Percentiles rank a stretch among this genome's conserved stretches.
phyloP scores from a whole-genome alignment of 23 red algal genomes.

The Gracilaria gracilis region DNA sequence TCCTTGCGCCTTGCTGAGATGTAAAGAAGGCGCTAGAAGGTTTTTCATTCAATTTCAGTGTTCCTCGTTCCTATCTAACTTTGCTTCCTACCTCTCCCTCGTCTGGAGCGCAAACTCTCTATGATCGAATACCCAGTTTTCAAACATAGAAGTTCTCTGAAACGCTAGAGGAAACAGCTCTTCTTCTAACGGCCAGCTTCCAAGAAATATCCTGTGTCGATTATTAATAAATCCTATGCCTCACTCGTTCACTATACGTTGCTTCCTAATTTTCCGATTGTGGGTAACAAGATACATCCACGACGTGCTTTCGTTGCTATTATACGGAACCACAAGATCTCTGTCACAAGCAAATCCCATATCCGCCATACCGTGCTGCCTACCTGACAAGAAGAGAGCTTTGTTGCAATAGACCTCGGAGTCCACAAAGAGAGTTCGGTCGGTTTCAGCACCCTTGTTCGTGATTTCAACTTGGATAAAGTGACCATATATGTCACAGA shows the following conservation, averaged over 20 bases:
- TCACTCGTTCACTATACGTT: no score
- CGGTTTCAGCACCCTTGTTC: constrained; percentile 24
- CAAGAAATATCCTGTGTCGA: not conserved
- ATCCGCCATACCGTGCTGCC: constrained; percentile 44
- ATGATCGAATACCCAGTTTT: constrained; percentile 28
- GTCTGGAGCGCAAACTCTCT: not conserved
- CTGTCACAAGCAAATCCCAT: not conserved
- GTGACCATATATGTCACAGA: constrained; percentile 17
- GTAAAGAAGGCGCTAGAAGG: no score
- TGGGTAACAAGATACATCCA: constrained; percentile 21
- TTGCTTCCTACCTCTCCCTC: not conserved
- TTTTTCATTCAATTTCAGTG: no score
- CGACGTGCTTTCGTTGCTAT: constrained; percentile 7
- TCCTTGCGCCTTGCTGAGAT: not conserved
- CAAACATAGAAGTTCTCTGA: not conserved
- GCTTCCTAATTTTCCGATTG: constrained; percentile 17
- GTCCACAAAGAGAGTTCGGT: constrained; percentile 1
- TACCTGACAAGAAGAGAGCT: constrained; percentile 9
- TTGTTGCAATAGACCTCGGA: constrained; percentile 1
- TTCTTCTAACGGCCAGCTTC: constrained; percentile 33
- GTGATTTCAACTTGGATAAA: constrained; percentile 34
- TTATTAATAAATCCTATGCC: no score
- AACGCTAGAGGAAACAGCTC: constrained; percentile 32
- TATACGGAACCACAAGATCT: not conserved
- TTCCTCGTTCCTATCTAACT: not conserved